Conservation (phyloP, 805 yeast genomes). For the Starmerella cellae region DNA sequence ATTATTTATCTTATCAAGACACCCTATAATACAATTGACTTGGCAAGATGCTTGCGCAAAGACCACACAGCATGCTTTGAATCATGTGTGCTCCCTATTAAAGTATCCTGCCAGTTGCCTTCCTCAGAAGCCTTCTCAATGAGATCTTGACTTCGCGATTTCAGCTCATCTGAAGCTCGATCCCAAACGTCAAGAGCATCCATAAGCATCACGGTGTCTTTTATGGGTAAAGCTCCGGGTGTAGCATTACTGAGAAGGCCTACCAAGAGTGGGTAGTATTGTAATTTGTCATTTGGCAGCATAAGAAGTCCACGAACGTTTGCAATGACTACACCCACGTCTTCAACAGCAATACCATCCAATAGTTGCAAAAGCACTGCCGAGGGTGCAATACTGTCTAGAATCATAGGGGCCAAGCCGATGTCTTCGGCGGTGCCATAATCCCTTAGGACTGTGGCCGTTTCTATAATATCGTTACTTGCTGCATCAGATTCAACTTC, state of each 20-base stretch:
- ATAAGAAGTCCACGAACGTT: conserved; percentile 6
- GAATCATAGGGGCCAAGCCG: conserved; percentile 8
- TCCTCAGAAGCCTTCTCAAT: conserved; percentile 4
- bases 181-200: conserved; percentile 10
- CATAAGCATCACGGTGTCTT: conserved; percentile 7
- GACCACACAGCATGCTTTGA: conserved; percentile 4
- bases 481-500: not conserved
- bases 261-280: conserved; percentile 18
- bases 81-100: conserved; percentile 1
- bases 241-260: conserved; percentile 16
- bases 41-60: conserved; percentile 7
- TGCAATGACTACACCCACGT: not conserved
- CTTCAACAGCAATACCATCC: conserved; percentile 6
- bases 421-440: not conserved
- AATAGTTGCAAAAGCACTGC: conserved; percentile 14
- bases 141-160: not conserved
- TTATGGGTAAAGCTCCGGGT: conserved; percentile 1
- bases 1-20: too few species aligned
- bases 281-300: conserved; percentile 10
- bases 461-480: conserved; percentile 5
- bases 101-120: conserved; percentile 5
- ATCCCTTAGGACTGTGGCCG: conserved; percentile 6
- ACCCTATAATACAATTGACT: not conserved
- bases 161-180: not conserved
- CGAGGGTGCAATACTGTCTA: conserved; percentile 15